Base-by-base conservation (phyloP, 116 monocot genomes). In the Phalaenopsis hybrid region DNA sequence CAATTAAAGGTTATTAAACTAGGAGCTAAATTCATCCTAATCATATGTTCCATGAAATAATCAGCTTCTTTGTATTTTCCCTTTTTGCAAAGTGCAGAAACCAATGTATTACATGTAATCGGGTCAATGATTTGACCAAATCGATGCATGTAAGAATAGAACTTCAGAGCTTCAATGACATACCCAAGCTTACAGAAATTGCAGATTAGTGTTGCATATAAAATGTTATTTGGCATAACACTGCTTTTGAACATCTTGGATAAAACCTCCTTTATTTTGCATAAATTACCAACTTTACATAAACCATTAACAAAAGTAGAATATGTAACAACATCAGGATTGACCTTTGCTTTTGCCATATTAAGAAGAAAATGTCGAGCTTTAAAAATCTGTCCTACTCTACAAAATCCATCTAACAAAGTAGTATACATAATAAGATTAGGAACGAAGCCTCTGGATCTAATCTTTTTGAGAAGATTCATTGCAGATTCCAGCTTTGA, bases 31-130 rank as follows among this genome's bases (percentile, higher is more conserved):
- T 86, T 84, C 85, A 92, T 83, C 82, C 81, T 92, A 57, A 12
- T 21, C 91, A 91, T 91, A 51, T 92, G 89, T 74, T 83, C 81
- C 77, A 91, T 83, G 80, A 95, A 92, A 77, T 88, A 61, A 82
- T 92, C 82, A 58, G 89, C 95, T 78, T 91, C 86, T 80, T 20
- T 67, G 41, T 88, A 78, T 75, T 83, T 79, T 23, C 85, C 89
- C 8, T 9, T 57, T 84, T 78, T 85, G 82, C 88, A 92, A 80
- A 95, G 78, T 46, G 81, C 81, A 84, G 84, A 50, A 78, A 90
- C 21, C 67, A 92, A 82, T 61, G 78, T 75, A 80, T 91, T 91
- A 77, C 85, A 91, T n/a, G 84, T 91, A 52, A 81, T 52, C 57
- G 84, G 34, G 80, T 89, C 86, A 50, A 86, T 80, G 23, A 44